Percentiles rank a stretch among this genome's conserved stretches.
phyloP scores from a whole-genome alignment of 2,329 filamentous ascomycete genomes.

The Talaromyces marneffei region DNA sequence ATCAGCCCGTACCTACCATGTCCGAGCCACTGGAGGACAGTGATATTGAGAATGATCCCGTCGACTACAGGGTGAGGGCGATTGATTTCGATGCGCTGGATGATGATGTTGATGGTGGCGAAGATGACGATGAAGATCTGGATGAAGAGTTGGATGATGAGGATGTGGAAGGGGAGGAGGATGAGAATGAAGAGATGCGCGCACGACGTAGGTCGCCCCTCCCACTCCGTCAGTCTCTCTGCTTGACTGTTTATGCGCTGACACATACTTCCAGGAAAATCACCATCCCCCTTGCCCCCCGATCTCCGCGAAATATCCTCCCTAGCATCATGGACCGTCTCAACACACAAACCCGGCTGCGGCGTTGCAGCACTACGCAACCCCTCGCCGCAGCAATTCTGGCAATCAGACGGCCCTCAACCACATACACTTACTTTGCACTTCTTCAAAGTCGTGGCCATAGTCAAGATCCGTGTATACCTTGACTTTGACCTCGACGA shows the following conservation, averaged over 20 bases:
- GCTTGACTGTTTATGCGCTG: neutral
- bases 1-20: neutral
- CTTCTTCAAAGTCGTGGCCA: conserved; percentile 51
- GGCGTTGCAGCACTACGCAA: conserved; percentile 55
- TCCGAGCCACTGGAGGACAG: conserved; percentile 7
- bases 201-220: conserved; percentile 25
- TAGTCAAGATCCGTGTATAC: conserved; percentile 50
- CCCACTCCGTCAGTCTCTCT: neutral
- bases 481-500: conserved; percentile 92
- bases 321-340: conserved; percentile 61
- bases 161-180: conserved; percentile 19
- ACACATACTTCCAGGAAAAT: conserved; percentile 23
- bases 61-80: conserved; percentile 12
- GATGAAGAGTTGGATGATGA: conserved; percentile 24
- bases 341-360: conserved; percentile 57
- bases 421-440: conserved; percentile 59
- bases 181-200: conserved; percentile 23
- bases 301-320: conserved; percentile 58
- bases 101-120: conserved; percentile 20
- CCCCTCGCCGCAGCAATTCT: conserved; percentile 53
- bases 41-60: conserved; percentile 14
- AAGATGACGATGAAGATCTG: conserved; percentile 28
- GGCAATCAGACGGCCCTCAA: conserved; percentile 62
- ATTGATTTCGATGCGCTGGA: conserved; percentile 16
- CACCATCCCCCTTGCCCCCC: conserved; percentile 33